Percentiles rank a stretch among this genome's conserved stretches.
These are phyloP conservation scores for Hippophae tibetana DNA, from an alignment of 306 rosid species.

Conservation along the genomic window DNA sequence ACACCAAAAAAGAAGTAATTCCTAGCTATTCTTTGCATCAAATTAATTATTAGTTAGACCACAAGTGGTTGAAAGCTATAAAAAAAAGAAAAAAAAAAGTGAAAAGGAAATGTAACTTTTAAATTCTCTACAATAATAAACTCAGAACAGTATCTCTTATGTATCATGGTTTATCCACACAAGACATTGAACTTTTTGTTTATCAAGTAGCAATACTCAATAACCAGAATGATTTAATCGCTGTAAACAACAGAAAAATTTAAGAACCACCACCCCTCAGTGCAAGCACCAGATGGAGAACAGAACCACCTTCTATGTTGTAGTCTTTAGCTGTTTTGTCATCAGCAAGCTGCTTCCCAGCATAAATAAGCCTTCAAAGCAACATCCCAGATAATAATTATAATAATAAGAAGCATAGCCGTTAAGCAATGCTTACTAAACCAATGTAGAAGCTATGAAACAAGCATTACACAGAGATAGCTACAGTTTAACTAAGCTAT, in stretches of 20 bases:
- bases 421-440: neutral
- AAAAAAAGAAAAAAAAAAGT: too few species aligned
- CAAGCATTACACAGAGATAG: neutral
- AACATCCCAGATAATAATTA: neutral
- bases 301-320: constrained; percentile 97
- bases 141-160: too few species aligned
- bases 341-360: constrained; percentile 94
- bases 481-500: neutral
- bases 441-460: neutral
- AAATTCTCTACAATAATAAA: too few species aligned
- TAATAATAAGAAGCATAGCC: too few species aligned
- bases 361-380: constrained; percentile 75
- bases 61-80: too few species aligned
- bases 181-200: constrained; percentile 15
- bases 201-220: constrained; percentile 17
- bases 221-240: constrained; percentile 12
- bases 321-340: constrained; percentile 97
- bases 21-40: too few species aligned
- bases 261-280: constrained; percentile 64
- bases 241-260: neutral
- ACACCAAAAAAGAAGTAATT: too few species aligned
- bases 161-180: too few species aligned
- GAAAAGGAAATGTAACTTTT: too few species aligned
- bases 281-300: constrained; percentile 91
- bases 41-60: too few species aligned